phyloP scores from a whole-genome alignment of 805 yeast species.

The Cephaloascus fragrans region DNA sequence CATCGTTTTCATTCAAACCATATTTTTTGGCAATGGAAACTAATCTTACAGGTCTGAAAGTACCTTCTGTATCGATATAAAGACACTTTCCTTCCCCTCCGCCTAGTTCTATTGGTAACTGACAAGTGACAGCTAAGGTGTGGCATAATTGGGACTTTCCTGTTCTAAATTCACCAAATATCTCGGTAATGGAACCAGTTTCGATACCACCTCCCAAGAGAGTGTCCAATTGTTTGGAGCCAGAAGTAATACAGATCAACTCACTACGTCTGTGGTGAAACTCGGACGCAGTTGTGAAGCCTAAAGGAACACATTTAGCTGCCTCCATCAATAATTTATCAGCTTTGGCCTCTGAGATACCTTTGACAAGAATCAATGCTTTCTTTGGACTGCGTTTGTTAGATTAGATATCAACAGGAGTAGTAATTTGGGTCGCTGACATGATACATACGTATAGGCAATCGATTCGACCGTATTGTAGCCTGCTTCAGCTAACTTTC shows the following conservation, averaged over 20 bases:
- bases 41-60: conserved; percentile 86
- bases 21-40: conserved; percentile 86
- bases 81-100: conserved; percentile 98
- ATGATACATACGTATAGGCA: conserved; percentile 57
- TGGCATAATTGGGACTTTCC: conserved; percentile 97
- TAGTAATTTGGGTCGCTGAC: neutral
- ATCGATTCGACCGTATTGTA: conserved; percentile 84
- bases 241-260: conserved; percentile 88
- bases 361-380: conserved; percentile 67
- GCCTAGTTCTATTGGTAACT: conserved; percentile 90
- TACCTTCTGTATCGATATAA: conserved; percentile 94
- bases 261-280: conserved; percentile 85
- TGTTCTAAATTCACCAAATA: conserved; percentile 95
- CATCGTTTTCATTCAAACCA: conserved; percentile 86
- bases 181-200: conserved; percentile 93
- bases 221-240: conserved; percentile 89
- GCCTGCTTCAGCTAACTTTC: conserved; percentile 74
- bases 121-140: conserved; percentile 94
- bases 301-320: conserved; percentile 82
- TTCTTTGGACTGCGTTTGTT: conserved; percentile 46
- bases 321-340: conserved; percentile 79
- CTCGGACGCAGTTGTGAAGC: conserved; percentile 95
- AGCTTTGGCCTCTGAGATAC: conserved; percentile 93
- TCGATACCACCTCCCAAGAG: conserved; percentile 94
- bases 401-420: neutral